Evolutionary conservation across 768 basidiomycete species (phyloP).

Genomic region (Clitopilus passeckerianus): DNA sequence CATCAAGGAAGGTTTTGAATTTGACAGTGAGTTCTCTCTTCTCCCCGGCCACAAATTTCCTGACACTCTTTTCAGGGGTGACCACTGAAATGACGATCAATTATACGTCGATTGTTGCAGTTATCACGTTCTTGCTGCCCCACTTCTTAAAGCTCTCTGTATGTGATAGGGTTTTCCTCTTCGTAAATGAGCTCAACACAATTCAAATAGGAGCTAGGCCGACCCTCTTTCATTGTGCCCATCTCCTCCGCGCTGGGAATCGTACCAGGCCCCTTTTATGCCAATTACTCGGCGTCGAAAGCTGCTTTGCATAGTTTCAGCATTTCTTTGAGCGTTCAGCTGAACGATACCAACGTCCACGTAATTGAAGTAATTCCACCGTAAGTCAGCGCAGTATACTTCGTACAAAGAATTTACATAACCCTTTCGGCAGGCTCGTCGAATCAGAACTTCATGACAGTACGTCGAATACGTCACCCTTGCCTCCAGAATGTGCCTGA

Average conservation of each 20-base stretch:
- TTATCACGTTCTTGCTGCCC: conserved; percentile 45
- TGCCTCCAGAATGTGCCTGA: too few relatives aligned
- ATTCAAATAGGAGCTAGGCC: conserved; percentile 31
- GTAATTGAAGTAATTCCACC: conserved; percentile 57
- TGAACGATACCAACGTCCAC: conserved; percentile 43
- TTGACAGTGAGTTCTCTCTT: conserved; percentile 27
- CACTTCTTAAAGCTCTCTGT: conserved; percentile 54
- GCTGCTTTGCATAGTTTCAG: conserved; percentile 52
- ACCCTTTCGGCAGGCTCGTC: conserved; percentile 32
- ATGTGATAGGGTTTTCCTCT: conserved; percentile 8
- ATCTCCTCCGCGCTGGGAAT: conserved; percentile 52
- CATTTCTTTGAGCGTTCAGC: conserved; percentile 39
- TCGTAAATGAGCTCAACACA: not conserved
- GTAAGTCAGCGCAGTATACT: conserved; percentile 25
- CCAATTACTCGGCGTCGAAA: conserved; percentile 54
- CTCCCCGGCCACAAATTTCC: not conserved
- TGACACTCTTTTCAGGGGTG: conserved; percentile 25
- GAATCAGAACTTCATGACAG: conserved; percentile 62
- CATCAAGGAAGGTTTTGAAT: conserved; percentile 37
- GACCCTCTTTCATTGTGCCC: conserved; percentile 42
- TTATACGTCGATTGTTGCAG: conserved; percentile 43
- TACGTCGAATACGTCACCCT: conserved; percentile 26
- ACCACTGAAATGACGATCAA: conserved; percentile 47
- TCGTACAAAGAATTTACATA: not conserved
- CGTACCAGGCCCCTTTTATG: conserved; percentile 32